A percentile compares a stretch with the other conserved stretches of the same genome.
These are phyloP conservation scores for Xerocomellus amylosporus DNA, from an alignment of 768 basidiomycete genomes.

Conservation along the genomic window DNA sequence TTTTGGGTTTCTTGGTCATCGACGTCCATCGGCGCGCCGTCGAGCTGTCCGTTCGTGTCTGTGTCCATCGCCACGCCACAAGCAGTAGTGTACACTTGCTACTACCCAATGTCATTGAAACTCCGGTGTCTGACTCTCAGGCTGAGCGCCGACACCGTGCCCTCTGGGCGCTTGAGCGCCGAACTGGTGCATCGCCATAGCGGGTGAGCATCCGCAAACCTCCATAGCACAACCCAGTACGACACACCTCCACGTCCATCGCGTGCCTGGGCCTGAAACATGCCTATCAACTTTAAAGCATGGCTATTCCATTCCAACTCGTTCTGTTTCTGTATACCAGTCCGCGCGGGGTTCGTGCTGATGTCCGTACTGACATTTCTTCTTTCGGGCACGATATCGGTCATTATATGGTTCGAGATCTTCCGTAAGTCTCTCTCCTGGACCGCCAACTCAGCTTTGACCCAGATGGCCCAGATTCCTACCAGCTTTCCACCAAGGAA, in stretches of 20 bases:
- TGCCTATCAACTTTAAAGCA: conserved; percentile 44
- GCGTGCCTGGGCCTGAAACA: conserved; percentile 15
- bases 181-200: conserved; percentile 11
- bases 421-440: conserved; percentile 41
- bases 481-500: conserved; percentile 31
- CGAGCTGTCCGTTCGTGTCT: conserved; percentile 21
- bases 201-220: background rate
- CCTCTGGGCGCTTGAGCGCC: background rate
- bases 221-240: background rate
- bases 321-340: conserved; percentile 64
- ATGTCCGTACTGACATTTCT: conserved; percentile 54
- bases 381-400: conserved; percentile 50
- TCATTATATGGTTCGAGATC: conserved; percentile 62
- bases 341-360: conserved; percentile 56
- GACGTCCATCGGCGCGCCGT: conserved; percentile 28
- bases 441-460: background rate
- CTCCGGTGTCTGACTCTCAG: conserved; percentile 12
- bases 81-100: conserved; percentile 5
- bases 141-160: conserved; percentile 1
- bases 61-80: background rate
- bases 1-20: conserved; percentile 17
- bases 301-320: conserved; percentile 49
- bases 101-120: conserved; percentile 12
- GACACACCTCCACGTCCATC: background rate
- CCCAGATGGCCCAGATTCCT: conserved; percentile 29